phyloP scores from a whole-genome alignment of 2,329 filamentous ascomycete genomes.

The Neonectria magnoliae region DNA sequence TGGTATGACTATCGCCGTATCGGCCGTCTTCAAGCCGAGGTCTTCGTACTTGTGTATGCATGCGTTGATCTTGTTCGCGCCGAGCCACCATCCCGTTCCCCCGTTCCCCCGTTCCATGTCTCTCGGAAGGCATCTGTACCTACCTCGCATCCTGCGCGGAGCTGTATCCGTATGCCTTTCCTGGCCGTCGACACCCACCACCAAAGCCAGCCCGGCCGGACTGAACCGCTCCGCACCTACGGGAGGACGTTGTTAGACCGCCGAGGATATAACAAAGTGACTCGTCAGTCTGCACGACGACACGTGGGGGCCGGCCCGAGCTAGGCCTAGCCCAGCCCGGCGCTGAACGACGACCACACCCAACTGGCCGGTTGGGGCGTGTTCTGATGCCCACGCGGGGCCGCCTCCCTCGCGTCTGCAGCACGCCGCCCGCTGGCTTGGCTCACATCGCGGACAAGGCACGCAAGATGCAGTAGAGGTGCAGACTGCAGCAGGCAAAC shows the following conservation, averaged over 20 bases:
- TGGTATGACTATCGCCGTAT: conserved; percentile 1
- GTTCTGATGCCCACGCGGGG: conserved; percentile 24
- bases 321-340: conserved; percentile 29
- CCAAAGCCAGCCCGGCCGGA: conserved; percentile 15
- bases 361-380: conserved; percentile 22
- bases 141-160: neutral
- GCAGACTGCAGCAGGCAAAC: neutral
- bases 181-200: conserved; percentile 1
- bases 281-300: conserved; percentile 39
- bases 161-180: neutral
- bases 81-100: conserved; percentile 1
- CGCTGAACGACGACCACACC: conserved; percentile 7
- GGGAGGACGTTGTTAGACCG: conserved; percentile 22
- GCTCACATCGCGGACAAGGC: conserved; percentile 15
- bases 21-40: neutral
- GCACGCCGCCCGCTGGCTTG: conserved; percentile 17
- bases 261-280: conserved; percentile 30
- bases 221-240: neutral
- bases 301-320: conserved; percentile 45
- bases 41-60: neutral
- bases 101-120: neutral
- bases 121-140: neutral
- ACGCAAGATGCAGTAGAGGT: conserved; percentile 6
- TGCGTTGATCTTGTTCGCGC: neutral
- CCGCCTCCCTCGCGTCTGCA: conserved; percentile 29